Base-by-base conservation (phyloP, 2,329 filamentous ascomycete genomes). In the Cryphonectria nitschkei region DNA sequence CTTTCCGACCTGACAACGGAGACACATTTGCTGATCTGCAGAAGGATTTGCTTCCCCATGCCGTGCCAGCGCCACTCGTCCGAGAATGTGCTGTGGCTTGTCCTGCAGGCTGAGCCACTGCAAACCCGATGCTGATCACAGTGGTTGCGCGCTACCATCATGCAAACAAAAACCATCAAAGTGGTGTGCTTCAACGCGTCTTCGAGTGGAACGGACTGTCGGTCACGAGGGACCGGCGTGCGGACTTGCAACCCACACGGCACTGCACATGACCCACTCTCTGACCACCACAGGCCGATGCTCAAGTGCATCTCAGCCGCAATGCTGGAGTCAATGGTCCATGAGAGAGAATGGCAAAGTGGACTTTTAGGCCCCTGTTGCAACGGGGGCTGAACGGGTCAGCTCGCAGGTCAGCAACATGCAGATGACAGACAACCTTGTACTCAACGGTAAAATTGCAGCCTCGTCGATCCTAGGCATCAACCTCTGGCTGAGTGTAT, bases 341-440 rank as follows among this genome's bases (percentile, higher is more conserved):
- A 4, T 19, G 14, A 32, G 13, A 19, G 26, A 58, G 32, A 22
- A 50, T n/a, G 22, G 29, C 29, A 32, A 58, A 34, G 52, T 58
- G 54, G 64, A 58, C 67, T 68, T 68, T 43, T 34, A 54, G 34
- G 67, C 67, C 61, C 41, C 67, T 37, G 39, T 34, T 52, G 41
- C 58, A 37, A 62, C 29, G 54, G 54, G 54, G 54, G 54, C 54
- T 32, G 54, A 34, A 54, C 9, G 37, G 37, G 37, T 39, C 37
- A 39, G 32, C 34, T 34, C 34, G 14, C 54, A 32, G 54, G 54
- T 41, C 50, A 61, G 34, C 34, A 41, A 29, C 41, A 6, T 34
- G 41, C 41, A 26, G 22, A n/a, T 50, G 46, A 50, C 46, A n/a
- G 29, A 14, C 46, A 34, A 46, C 60, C 50, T 39, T 29, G 50